These are phyloP conservation scores for Pichia heedii DNA, from an alignment of 805 yeast species.

Conservation along the genomic window DNA sequence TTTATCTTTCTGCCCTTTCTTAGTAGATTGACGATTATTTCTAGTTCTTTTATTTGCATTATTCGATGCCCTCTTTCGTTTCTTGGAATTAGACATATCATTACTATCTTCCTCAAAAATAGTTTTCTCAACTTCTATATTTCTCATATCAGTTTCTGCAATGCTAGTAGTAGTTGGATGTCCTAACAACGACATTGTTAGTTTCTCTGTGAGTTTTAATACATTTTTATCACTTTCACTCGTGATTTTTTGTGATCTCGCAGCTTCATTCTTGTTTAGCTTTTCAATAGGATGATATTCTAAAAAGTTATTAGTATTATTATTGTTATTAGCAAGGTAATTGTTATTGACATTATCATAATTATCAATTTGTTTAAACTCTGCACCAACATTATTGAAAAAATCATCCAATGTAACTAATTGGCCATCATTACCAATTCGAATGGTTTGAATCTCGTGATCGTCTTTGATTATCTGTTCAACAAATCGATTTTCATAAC, in stretches of 20 bases:
- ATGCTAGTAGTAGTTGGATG: neutral
- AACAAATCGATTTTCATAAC: conserved; percentile 21
- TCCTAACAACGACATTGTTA: conserved; percentile 21
- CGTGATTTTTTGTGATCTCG: neutral
- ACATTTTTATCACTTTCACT: conserved; percentile 1
- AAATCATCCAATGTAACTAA: conserved; percentile 25
- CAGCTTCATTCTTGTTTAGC: neutral
- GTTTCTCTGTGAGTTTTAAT: conserved; percentile 18
- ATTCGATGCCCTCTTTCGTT: conserved; percentile 3
- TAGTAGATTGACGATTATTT: conserved; percentile 4
- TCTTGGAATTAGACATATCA: neutral
- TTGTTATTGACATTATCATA: neutral
- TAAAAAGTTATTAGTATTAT: neutral
- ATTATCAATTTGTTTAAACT: conserved; percentile 6
- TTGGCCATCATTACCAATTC: conserved; percentile 21
- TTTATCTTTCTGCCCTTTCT: conserved; percentile 2
- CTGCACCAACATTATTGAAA: conserved; percentile 15
- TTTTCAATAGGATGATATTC: neutral
- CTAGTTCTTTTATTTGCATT: conserved; percentile 6
- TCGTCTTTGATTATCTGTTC: conserved; percentile 27
- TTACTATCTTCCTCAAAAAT: conserved; percentile 1
- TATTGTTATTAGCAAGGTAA: neutral
- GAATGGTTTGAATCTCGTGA: conserved; percentile 22
- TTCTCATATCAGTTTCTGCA: neutral
- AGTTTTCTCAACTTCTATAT: conserved; percentile 5